These are phyloP conservation scores for Cordyceps cicadae DNA, from an alignment of 2,329 filamentous ascomycete genomes.

Conservation along the genomic window DNA sequence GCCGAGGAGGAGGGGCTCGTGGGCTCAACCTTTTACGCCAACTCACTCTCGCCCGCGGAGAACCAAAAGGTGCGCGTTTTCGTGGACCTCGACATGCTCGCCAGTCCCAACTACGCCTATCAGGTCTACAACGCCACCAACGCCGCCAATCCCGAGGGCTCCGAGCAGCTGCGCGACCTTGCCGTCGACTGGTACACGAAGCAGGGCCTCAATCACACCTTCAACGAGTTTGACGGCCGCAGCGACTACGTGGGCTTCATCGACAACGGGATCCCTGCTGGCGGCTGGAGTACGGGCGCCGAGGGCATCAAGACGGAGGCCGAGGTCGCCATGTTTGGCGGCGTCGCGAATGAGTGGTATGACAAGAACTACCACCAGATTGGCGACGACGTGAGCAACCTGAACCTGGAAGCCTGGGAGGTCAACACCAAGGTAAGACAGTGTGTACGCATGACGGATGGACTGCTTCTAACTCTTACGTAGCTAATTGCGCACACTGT, in stretches of 20 bases:
- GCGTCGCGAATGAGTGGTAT: conserved; percentile 52
- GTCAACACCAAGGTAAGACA: conserved; percentile 48
- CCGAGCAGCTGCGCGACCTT: conserved; percentile 58
- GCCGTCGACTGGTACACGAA: conserved; percentile 60
- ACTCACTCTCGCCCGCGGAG: conserved; percentile 45
- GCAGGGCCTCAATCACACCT: conserved; percentile 56
- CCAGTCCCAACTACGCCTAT: conserved; percentile 57
- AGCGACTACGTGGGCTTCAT: conserved; percentile 77
- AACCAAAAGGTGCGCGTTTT: conserved; percentile 56
- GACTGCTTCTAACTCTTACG: not conserved
- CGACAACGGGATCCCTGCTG: conserved; percentile 60
- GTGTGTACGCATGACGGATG: not conserved
- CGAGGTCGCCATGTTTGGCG: conserved; percentile 62
- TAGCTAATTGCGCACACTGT: conserved; percentile 63
- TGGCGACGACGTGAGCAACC: conserved; percentile 50
- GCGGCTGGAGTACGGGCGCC: conserved; percentile 70
- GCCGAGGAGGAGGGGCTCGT: conserved; percentile 60
- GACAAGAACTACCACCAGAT: conserved; percentile 55
- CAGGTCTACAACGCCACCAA: conserved; percentile 68
- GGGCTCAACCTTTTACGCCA: conserved; percentile 55
- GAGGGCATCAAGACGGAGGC: conserved; percentile 65
- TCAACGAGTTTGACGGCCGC: conserved; percentile 68
- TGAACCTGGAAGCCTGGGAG: conserved; percentile 53
- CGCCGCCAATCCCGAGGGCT: conserved; percentile 60
- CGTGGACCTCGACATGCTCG: conserved; percentile 65